Percentiles rank a stretch among this genome's conserved stretches.
phyloP scores from a whole-genome alignment of 2,329 filamentous ascomycete genomes.

The Tetracladium maxilliforme region DNA sequence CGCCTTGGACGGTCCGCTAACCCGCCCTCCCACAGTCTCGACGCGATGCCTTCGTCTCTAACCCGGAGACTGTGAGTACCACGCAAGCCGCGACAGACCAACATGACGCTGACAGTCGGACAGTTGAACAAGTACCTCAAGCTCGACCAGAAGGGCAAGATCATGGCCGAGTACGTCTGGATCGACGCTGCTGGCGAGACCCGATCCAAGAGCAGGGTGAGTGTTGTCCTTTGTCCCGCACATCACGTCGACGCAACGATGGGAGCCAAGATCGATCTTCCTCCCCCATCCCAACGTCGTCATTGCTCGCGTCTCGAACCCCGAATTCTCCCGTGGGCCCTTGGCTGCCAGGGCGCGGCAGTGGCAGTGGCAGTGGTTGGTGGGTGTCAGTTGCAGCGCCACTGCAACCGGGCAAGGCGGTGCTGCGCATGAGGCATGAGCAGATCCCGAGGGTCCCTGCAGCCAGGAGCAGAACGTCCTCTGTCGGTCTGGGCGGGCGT shows the following conservation, averaged over 20 bases:
- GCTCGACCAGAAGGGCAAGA: constrained; percentile 74
- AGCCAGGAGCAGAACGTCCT: too few species aligned
- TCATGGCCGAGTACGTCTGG: constrained; percentile 97
- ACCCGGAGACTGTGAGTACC: constrained; percentile 1
- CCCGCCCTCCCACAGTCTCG: constrained; percentile 1
- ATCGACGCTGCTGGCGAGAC: constrained; percentile 71
- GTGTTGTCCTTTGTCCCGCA: constrained; percentile 18
- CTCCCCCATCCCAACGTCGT: constrained; percentile 8
- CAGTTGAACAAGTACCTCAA: constrained; percentile 86
- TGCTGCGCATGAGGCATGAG: background rate
- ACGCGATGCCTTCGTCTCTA: too few species aligned
- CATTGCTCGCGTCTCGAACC: constrained; percentile 3
- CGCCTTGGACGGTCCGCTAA: constrained; percentile 5
- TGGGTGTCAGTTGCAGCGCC: constrained; percentile 1
- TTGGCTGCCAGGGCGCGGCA: too few species aligned
- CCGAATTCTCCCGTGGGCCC: too few species aligned
- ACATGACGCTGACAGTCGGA: constrained; percentile 4
- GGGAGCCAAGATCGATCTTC: background rate
- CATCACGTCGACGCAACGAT: background rate
- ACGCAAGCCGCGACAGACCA: constrained; percentile 1
- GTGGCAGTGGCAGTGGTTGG: constrained; percentile 1
- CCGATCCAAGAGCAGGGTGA: constrained; percentile 92
- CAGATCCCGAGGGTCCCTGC: too few species aligned
- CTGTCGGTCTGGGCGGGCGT: too few species aligned
- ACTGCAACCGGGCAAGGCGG: background rate